Conservation (phyloP, 75 land plant genomes). For the Chamaecyparis obtusa region DNA sequence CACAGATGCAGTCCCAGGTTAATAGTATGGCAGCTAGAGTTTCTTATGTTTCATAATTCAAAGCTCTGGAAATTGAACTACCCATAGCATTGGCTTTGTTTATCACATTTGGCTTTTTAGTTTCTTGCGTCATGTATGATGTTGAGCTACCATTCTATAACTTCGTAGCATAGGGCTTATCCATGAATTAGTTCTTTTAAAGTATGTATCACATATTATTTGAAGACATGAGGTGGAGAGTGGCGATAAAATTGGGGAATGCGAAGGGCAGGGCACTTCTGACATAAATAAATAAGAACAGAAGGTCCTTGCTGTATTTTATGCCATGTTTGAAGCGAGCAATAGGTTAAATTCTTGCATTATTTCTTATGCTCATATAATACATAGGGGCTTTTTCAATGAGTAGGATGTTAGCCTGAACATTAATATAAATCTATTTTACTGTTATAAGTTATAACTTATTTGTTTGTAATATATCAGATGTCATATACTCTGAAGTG, state of each 20-base stretch:
- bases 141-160: neutral
- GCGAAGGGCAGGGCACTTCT: neutral
- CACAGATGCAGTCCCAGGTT: constrained; percentile 38
- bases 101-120: neutral
- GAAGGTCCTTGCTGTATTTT: neutral
- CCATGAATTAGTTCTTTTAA: neutral
- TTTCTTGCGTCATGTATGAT: neutral
- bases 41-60: constrained; percentile 30
- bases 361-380: neutral
- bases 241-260: neutral
- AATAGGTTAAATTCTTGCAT: neutral
- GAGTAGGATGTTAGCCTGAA: neutral
- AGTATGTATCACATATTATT: neutral
- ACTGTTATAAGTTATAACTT: neutral
- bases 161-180: neutral
- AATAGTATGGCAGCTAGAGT: constrained; percentile 34
- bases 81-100: neutral
- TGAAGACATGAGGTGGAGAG: neutral
- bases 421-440: neutral
- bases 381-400: neutral
- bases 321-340: neutral
- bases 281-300: neutral
- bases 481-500: neutral
- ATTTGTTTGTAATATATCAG: neutral
- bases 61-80: neutral